phyloP scores from a whole-genome alignment of 495 filamentous ascomycete genomes.

The Hypoxylon crocopeplum region DNA sequence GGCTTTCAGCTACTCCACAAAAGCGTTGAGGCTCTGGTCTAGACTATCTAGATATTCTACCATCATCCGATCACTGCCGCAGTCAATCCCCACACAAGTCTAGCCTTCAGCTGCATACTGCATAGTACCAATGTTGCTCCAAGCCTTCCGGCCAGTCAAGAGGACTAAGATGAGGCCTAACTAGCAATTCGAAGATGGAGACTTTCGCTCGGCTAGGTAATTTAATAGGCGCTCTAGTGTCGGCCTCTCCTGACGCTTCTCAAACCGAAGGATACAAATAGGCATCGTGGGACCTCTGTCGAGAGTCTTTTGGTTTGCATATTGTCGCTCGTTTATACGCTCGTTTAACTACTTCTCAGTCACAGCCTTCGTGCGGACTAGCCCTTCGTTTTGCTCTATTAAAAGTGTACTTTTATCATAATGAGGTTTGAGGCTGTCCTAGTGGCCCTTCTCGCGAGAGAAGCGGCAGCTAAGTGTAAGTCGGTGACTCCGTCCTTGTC shows the following conservation, averaged over 20 bases:
- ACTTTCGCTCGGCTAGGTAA: background rate
- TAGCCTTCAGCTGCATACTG: conserved; percentile 4
- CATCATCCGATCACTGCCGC: conserved; percentile 1
- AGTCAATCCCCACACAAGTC: conserved; percentile 2
- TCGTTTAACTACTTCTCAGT: background rate
- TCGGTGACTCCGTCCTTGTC: conserved; percentile 4
- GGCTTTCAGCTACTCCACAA: conserved; percentile 18
- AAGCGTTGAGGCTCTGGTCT: conserved; percentile 6
- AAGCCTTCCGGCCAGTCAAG: background rate
- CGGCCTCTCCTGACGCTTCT: background rate
- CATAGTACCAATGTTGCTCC: background rate
- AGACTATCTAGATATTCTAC: conserved; percentile 5
- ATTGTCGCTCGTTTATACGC: conserved; percentile 17
- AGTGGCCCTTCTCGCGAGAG: conserved; percentile 17
- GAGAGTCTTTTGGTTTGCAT: background rate
- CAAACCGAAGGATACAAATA: conserved; percentile 13
- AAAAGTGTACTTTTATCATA: background rate
- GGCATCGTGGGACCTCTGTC: background rate
- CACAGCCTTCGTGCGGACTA: conserved; percentile 6
- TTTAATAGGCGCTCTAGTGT: background rate
- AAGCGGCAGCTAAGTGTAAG: conserved; percentile 25
- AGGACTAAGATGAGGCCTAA: background rate
- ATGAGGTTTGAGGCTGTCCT: conserved; percentile 21
- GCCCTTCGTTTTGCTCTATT: conserved; percentile 13
- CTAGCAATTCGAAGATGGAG: background rate